Percentiles rank a stretch among this genome's conserved stretches.
These are phyloP conservation scores for Mortierella sp. DNA, from an alignment of 371 early-diverging fungal genomes.

Conservation along the genomic window DNA sequence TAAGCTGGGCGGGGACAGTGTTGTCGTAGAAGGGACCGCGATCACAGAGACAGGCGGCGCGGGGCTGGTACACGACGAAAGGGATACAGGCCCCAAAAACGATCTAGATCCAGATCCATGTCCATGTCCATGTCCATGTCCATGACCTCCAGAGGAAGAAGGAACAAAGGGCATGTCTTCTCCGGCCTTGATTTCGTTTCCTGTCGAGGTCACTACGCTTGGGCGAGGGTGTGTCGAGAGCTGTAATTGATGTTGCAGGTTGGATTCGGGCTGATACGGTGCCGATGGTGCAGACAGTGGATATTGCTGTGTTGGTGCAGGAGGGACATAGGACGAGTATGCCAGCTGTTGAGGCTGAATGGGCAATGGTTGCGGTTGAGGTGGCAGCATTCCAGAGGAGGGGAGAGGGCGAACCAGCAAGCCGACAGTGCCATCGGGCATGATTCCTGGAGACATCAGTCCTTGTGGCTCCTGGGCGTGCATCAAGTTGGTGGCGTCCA, in stretches of 20 bases:
- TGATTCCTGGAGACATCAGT: constrained; percentile 5
- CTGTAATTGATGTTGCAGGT: neutral
- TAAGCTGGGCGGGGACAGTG: neutral
- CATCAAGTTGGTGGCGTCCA: constrained; percentile 32
- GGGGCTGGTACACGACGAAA: neutral
- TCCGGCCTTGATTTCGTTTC: constrained; percentile 9
- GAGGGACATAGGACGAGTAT: neutral
- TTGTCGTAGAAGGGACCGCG: neutral
- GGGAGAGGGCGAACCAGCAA: constrained; percentile 24
- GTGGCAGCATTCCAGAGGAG: neutral
- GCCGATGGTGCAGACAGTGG: constrained; percentile 5
- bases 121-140: neutral
- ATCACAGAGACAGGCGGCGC: neutral
- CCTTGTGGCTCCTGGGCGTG: constrained; percentile 31
- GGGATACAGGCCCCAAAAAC: neutral
- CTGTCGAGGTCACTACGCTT: neutral
- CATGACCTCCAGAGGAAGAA: neutral
- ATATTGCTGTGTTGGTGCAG: neutral
- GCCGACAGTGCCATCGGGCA: constrained; percentile 23
- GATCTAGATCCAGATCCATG: no score
- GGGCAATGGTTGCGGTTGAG: neutral
- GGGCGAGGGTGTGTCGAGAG: constrained; percentile 18
- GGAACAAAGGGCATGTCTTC: neutral
- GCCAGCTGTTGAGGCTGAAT: neutral
- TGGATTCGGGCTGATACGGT: neutral